These are phyloP conservation scores for Saccharomycopsis amapae DNA, from an alignment of 805 yeast genomes.

Conservation along the genomic window DNA sequence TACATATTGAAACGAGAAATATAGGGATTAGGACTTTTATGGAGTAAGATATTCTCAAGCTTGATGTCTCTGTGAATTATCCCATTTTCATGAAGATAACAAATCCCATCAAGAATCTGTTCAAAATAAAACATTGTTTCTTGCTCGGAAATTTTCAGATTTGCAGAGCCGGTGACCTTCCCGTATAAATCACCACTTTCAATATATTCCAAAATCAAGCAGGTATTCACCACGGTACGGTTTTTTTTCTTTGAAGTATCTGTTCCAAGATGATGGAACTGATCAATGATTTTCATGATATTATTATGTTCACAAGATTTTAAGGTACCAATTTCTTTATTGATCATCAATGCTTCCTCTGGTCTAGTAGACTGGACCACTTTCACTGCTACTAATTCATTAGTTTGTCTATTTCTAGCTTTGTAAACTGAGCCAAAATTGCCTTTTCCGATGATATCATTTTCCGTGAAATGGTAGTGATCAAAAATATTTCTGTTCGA, in stretches of 20 bases:
- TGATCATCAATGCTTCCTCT: not conserved
- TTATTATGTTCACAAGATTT: constrained; percentile 13
- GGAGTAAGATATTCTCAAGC: constrained; percentile 37
- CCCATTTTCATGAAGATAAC: constrained; percentile 33
- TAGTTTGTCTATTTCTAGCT: not conserved
- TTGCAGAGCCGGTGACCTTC: not conserved
- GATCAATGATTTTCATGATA: constrained; percentile 13
- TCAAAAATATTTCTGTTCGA: constrained; percentile 14
- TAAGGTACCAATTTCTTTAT: constrained; percentile 12
- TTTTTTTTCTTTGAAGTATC: not conserved
- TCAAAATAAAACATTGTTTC: constrained; percentile 13
- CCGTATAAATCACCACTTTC: constrained; percentile 13
- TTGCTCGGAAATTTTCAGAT: not conserved
- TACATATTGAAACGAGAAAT: no score
- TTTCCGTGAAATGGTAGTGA: constrained; percentile 4
- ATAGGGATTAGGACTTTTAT: not conserved
- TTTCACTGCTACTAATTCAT: constrained; percentile 11
- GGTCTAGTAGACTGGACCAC: not conserved
- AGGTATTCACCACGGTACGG: not conserved
- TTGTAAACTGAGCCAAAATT: constrained; percentile 13
- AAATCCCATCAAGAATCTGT: constrained; percentile 21
- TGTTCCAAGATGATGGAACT: constrained; percentile 2
- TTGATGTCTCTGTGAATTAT: constrained; percentile 45
- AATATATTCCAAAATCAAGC: constrained; percentile 13
- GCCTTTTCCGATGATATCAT: constrained; percentile 8